phyloP scores from a whole-genome alignment of 139 green algal species.

The Zygnema cylindricum region DNA sequence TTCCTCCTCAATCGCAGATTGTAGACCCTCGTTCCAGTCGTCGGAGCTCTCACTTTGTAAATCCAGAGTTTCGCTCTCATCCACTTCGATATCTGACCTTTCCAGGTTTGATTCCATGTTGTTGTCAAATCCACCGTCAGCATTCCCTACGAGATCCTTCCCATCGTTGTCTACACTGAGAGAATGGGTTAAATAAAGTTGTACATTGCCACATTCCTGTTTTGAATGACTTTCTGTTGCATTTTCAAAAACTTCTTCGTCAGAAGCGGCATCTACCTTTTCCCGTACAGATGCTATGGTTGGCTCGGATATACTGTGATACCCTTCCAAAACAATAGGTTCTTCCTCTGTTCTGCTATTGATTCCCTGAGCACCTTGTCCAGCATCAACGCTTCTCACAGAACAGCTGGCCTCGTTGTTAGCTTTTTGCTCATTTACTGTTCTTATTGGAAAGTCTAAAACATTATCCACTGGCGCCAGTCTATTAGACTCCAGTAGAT shows the following conservation, averaged over 20 bases:
- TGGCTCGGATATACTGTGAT: background rate
- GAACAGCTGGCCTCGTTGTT: background rate
- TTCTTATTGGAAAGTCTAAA: background rate
- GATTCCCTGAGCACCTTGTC: background rate
- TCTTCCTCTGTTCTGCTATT: background rate
- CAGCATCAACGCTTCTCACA: no score
- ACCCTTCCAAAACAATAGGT: background rate
- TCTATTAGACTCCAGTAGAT: background rate
- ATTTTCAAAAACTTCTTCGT: background rate
- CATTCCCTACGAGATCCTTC: background rate
- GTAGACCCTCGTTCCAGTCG: background rate
- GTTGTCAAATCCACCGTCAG: background rate
- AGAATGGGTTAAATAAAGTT: background rate
- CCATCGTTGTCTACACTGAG: background rate
- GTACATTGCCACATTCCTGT: background rate
- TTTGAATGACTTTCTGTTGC: background rate
- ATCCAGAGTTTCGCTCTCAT: background rate
- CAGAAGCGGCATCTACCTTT: background rate
- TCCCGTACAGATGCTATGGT: background rate
- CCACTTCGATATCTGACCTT: background rate
- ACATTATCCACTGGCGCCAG: background rate
- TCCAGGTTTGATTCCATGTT: background rate
- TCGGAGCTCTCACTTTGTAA: background rate
- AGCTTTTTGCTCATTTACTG: background rate
- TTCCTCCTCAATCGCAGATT: background rate